Evolutionary conservation across 169 alveolate genomes (phyloP), one percentile per base, ranked within the genome.

Genomic region (Cryptosporidium parvum): DNA sequence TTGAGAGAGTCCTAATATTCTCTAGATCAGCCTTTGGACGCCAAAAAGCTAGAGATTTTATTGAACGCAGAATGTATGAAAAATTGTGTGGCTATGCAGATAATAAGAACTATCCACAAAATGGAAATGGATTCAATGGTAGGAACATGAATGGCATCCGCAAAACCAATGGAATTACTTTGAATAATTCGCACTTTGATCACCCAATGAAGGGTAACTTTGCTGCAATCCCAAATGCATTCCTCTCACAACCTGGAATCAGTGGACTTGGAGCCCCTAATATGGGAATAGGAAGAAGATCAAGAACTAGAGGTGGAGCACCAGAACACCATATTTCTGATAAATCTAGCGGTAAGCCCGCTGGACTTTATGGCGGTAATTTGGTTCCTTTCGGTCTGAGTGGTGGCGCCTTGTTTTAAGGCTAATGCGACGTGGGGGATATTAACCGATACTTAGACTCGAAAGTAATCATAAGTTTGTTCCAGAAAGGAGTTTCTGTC

Each of bases 21-120:
- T 80, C 89, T 7, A 59, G 80, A 42, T 80, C 89, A n/a, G 89
- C 89, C 9, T 80, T 80, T 62, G 89, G 89, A 18, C 69, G 89
- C 10, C 89, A 80, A 26, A 80, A 80, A 61, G 89, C 89, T 10
- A 59, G 89, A 62, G 89, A 80, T 42, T 62, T 80, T 39, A 80
- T 80, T 29, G 89, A 80, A 51, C 61, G 89, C 18, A 59, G 89
- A 26, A 80, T 80, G 89, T 80, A 80, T 45, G 89, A 80, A 45
- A 80, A 80, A 33, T 31, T 80, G 18, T 80, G 89, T 42, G 89
- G 89, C 14, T 80, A 80, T 62, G 89, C 89, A 16, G 89, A 80
- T 44, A 80, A 70, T 21, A 80, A 80, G 69, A 59, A 51, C 18
- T 65, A 9, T 18, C 75, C 37, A 33, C 58, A 21, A 12, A 80